A percentile compares a stretch with the other conserved stretches of the same genome.
These are phyloP conservation scores for Cryptococcus sp. DNA, from an alignment of 1,284 basidiomycete genomes.

Conservation along the genomic window DNA sequence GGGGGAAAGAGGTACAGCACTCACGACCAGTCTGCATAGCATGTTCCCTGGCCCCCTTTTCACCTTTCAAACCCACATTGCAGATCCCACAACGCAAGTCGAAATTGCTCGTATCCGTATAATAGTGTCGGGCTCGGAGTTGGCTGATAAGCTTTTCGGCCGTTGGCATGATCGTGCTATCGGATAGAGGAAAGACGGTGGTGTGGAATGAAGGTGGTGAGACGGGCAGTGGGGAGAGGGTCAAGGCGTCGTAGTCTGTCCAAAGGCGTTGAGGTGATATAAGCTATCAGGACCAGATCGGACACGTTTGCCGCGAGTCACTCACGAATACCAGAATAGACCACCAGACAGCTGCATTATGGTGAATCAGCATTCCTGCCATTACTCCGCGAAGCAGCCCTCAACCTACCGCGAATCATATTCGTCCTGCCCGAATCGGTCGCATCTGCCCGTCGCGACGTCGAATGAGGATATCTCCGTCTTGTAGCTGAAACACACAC, in stretches of 20 bases:
- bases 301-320: slow-evolving; percentile 4
- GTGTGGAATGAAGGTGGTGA: slow-evolving; percentile 84
- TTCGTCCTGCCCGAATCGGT: slow-evolving; percentile 69
- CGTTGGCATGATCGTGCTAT: slow-evolving; percentile 64
- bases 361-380: slow-evolving; percentile 8
- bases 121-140: slow-evolving; percentile 74
- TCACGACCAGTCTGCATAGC: slow-evolving; percentile 81
- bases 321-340: slow-evolving; percentile 84
- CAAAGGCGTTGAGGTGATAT: slow-evolving; percentile 4
- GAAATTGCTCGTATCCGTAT: slow-evolving; percentile 88
- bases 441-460: slow-evolving; percentile 86
- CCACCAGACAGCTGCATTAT: slow-evolving; percentile 58
- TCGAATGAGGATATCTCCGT: slow-evolving; percentile 88
- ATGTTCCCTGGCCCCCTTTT: slow-evolving; percentile 86
- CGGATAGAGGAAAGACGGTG: slow-evolving; percentile 70
- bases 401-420: slow-evolving; percentile 48
- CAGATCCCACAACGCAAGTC: slow-evolving; percentile 64
- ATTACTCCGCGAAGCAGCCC: not conserved
- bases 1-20: slow-evolving; percentile 15
- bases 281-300: not conserved
- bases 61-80: slow-evolving; percentile 75
- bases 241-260: slow-evolving; percentile 79
- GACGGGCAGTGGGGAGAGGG: slow-evolving; percentile 71
- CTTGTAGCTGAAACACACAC: slow-evolving; percentile 56
- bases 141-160: slow-evolving; percentile 70